Evolutionary conservation across 2,329 filamentous ascomycete species (phyloP).

Genomic region (Cladophialophora carrionii): DNA sequence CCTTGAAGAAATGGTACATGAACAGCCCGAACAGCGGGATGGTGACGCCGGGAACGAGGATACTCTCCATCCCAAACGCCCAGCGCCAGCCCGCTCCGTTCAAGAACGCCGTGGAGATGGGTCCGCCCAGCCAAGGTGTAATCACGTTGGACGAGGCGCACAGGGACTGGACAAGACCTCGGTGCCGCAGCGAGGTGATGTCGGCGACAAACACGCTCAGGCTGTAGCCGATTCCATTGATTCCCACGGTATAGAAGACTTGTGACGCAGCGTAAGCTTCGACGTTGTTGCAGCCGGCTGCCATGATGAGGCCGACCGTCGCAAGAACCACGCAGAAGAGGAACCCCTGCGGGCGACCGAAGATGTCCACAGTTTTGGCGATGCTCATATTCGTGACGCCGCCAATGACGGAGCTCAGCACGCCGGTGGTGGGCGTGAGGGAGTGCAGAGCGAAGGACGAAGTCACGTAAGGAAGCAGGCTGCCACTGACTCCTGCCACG

Average conservation of each 20-base stretch:
- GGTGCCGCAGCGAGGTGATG: constrained; percentile 42
- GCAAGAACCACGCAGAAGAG: constrained; percentile 50
- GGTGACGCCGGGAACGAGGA: constrained; percentile 28
- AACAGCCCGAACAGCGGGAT: constrained; percentile 52
- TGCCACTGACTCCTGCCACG: constrained; percentile 42
- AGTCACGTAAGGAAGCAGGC: constrained; percentile 55
- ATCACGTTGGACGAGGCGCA: constrained; percentile 43
- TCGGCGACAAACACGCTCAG: constrained; percentile 39
- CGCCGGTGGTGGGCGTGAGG: constrained; percentile 55
- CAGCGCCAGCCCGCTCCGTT: constrained; percentile 35
- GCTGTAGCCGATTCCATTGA: constrained; percentile 36
- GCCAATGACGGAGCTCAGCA: constrained; percentile 59
- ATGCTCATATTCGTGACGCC: constrained; percentile 61
- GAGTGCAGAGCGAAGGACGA: constrained; percentile 57
- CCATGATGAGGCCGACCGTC: constrained; percentile 58
- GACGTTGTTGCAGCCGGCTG: constrained; percentile 62
- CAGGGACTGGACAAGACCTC: constrained; percentile 29
- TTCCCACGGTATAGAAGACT: constrained; percentile 51
- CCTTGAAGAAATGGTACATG: constrained; percentile 63
- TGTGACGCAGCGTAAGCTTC: constrained; percentile 63
- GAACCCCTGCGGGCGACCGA: constrained; percentile 62
- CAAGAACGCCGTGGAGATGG: constrained; percentile 32
- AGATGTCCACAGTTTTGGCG: constrained; percentile 65
- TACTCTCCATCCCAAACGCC: constrained; percentile 38
- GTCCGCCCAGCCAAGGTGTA: constrained; percentile 31